Percentiles rank a stretch among this genome's conserved stretches.
Conservation (phyloP, 2,329 filamentous ascomycete genomes). For the Talaromyces sp. region DNA sequence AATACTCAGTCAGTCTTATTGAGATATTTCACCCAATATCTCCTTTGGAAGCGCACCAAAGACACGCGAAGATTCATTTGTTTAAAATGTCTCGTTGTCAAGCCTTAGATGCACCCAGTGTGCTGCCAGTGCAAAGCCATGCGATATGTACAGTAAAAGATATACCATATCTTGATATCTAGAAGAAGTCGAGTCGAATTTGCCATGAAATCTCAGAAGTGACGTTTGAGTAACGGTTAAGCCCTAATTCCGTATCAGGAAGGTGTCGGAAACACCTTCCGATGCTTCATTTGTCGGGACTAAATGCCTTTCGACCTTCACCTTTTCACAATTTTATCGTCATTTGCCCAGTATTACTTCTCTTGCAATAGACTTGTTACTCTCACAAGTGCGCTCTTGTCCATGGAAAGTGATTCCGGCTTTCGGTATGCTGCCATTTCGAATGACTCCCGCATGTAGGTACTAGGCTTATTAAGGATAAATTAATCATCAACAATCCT, state of each 20-base stretch:
- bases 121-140: too few relatives aligned
- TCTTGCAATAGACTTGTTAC: not conserved
- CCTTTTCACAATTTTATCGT: not conserved
- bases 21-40: too few relatives aligned
- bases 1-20: too few relatives aligned
- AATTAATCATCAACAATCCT: too few relatives aligned
- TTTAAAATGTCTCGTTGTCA: too few relatives aligned
- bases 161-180: too few relatives aligned
- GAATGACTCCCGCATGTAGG: not conserved
- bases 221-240: conserved; percentile 5
- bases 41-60: too few relatives aligned
- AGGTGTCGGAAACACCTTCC: conserved; percentile 6
- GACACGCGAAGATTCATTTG: too few relatives aligned
- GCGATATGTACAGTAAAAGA: too few relatives aligned
- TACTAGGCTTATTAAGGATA: not conserved
- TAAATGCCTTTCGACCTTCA: not conserved
- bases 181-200: too few relatives aligned
- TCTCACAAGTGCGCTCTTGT: not conserved
- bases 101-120: too few relatives aligned
- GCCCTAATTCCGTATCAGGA: conserved; percentile 7
- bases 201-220: not conserved
- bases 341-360: not conserved
- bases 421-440: not conserved
- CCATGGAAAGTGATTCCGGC: not conserved
- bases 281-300: not conserved